Base-by-base conservation (phyloP, 495 filamentous ascomycete genomes). In the Podospora pseudopauciseta region DNA sequence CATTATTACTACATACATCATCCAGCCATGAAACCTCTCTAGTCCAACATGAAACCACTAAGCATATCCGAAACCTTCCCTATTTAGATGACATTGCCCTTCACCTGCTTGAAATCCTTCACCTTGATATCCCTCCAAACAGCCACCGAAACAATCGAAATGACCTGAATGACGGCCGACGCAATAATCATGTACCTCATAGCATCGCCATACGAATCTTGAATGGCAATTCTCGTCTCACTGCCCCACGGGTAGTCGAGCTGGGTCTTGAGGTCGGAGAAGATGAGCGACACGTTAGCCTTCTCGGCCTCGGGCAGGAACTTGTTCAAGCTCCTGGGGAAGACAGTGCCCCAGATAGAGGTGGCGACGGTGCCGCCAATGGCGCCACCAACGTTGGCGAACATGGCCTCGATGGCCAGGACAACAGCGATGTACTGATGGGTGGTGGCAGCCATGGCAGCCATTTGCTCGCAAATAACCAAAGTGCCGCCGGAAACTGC, bases 381-480 rank as follows among this genome's bases (percentile, higher is more conserved):
- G 4, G 86, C 86, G 54, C 85, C 89, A 19, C 91, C 91, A 15
- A 93, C 80, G 61, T 73, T 82, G 54, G 84, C 79, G 70, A 90
- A 87, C 71, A 93, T 81, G 64, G 79, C 77, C 63, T 87, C 78
- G 34, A 93, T 67, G 1, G 90, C 89, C 0, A 93, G 82, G 9
- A 88, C 84, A 18, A 85, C 82, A 13, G 91, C 89, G 54, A 92
- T 81, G 70, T 91, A 80, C 57, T 91, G 80, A 68, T 92, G 91
- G 5, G 83, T 77, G 0, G 85, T 82, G 2, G 86, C 86, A 0
- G 90, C 88, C 82, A 92, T 88, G 70, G 87, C 82, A 4, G 89
- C 88, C 32, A 92, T 85, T 71, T 92, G 86, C 70, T 87, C 85
- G 67, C 78, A 80, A 71, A 92, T 86, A 63, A 91, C 85, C 18